Evolutionary conservation across 176 grass and related monocot species (phyloP).

Genomic region (Musa beccarii): DNA sequence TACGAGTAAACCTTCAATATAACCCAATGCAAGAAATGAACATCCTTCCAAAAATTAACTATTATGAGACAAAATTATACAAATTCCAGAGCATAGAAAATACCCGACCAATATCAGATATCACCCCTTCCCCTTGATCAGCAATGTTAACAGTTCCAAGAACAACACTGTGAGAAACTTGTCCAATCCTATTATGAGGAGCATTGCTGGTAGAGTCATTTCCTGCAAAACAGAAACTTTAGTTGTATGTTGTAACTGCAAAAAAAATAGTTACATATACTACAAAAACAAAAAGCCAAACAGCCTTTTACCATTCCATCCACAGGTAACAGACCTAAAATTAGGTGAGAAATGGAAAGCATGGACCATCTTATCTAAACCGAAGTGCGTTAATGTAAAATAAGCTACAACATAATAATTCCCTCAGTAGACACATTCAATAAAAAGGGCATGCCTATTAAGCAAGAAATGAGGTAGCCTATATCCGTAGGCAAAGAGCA

Average conservation of each 20-base stretch:
- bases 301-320: not conserved
- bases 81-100: conserved; percentile 9
- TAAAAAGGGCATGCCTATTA: too few relatives aligned
- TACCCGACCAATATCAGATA: conserved; percentile 64
- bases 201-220: conserved; percentile 30
- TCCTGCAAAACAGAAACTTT: conserved; percentile 20
- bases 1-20: conserved; percentile 14
- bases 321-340: too few relatives aligned
- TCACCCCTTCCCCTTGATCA: conserved; percentile 47
- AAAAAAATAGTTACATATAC: not conserved
- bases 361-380: too few relatives aligned
- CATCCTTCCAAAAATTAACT: conserved; percentile 13
- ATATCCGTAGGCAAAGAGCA: too few relatives aligned
- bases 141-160: conserved; percentile 40
- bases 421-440: too few relatives aligned
- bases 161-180: conserved; percentile 31
- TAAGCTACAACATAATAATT: too few relatives aligned
- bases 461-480: too few relatives aligned
- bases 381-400: too few relatives aligned
- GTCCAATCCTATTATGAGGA: conserved; percentile 24
- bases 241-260: not conserved
- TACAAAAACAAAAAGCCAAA: not conserved
- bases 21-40: conserved; percentile 21
- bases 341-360: too few relatives aligned
- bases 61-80: not conserved